phyloP scores from a whole-genome alignment of 148 eudicot genomes.

The Rhododendron williamsianum region DNA sequence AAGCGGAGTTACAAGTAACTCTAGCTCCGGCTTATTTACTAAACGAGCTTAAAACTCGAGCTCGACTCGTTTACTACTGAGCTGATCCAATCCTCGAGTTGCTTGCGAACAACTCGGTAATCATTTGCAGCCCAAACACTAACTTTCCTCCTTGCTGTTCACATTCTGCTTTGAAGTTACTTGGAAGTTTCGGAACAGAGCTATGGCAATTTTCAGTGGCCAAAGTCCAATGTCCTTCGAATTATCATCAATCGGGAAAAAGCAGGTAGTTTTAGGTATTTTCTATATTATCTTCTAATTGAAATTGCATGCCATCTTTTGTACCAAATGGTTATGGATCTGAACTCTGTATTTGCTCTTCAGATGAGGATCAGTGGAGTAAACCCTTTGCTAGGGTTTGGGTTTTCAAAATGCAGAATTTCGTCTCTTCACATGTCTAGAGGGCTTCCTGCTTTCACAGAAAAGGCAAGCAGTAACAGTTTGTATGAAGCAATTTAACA shows the following conservation, averaged over 20 bases:
- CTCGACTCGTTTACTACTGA: background rate
- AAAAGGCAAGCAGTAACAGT: slow-evolving; percentile 3
- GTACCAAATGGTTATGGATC: background rate
- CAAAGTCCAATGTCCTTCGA: background rate
- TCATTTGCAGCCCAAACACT: background rate
- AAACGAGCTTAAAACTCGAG: background rate
- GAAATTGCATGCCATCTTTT: background rate
- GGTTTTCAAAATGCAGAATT: slow-evolving; percentile 10
- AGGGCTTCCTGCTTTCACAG: background rate
- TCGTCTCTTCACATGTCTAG: slow-evolving; percentile 7
- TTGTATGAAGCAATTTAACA: background rate
- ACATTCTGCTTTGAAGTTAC: background rate
- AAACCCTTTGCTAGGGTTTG: background rate
- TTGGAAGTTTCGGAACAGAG: background rate
- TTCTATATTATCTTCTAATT: background rate
- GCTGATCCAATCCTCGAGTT: background rate
- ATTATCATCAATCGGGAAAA: slow-evolving; percentile 6
- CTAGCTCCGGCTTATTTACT: background rate
- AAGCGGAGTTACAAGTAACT: background rate
- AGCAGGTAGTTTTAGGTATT: slow-evolving; percentile 10
- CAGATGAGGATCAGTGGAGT: slow-evolving; percentile 5
- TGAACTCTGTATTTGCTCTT: background rate
- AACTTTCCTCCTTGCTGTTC: background rate
- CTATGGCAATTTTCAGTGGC: background rate
- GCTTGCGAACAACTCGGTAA: background rate